Conservation (phyloP, 805 yeast species). For the Wickerhamiella azymoides region DNA sequence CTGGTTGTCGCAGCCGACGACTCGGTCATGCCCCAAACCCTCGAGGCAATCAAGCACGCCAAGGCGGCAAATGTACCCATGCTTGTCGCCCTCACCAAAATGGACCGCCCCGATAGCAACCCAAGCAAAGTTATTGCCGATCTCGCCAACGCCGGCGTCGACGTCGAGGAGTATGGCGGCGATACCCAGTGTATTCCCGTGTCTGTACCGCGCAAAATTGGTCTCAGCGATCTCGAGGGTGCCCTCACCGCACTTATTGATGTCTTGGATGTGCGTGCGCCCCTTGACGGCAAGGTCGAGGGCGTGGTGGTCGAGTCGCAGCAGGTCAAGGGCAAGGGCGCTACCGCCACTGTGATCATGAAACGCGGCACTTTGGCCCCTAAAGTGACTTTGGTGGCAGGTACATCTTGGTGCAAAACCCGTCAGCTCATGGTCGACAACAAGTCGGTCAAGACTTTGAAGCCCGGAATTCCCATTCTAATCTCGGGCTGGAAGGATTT, state of each 20-base stretch:
- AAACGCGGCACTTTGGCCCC: slow-evolving; percentile 60
- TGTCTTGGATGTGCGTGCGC: slow-evolving; percentile 59
- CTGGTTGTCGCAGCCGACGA: slow-evolving; percentile 96
- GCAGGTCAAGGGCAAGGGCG: slow-evolving; percentile 68
- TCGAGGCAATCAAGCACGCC: slow-evolving; percentile 90
- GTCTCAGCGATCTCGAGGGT: slow-evolving; percentile 83
- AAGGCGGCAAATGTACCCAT: slow-evolving; percentile 67
- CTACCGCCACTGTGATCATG: slow-evolving; percentile 71
- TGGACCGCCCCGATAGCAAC: slow-evolving; percentile 67
- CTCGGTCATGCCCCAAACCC: slow-evolving; percentile 94
- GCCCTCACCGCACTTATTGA: slow-evolving; percentile 78
- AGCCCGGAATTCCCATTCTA: slow-evolving; percentile 84
- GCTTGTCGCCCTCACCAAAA: slow-evolving; percentile 85
- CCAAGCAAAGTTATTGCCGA: slow-evolving; percentile 68
- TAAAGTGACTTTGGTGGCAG: slow-evolving; percentile 72
- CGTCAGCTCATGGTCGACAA: slow-evolving; percentile 71
- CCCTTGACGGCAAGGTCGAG: slow-evolving; percentile 38
- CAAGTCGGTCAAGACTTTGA: slow-evolving; percentile 45
- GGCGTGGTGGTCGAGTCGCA: slow-evolving; percentile 88
- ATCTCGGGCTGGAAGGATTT: slow-evolving; percentile 88
- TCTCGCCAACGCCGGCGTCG: slow-evolving; percentile 61
- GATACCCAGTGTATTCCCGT: slow-evolving; percentile 81
- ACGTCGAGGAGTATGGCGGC: slow-evolving; percentile 88
- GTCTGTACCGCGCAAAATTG: slow-evolving; percentile 78
- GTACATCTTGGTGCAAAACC: slow-evolving; percentile 75